These are phyloP conservation scores for Conoideocrella luteorostrata DNA, from an alignment of 2,329 filamentous ascomycete species.

Conservation along the genomic window DNA sequence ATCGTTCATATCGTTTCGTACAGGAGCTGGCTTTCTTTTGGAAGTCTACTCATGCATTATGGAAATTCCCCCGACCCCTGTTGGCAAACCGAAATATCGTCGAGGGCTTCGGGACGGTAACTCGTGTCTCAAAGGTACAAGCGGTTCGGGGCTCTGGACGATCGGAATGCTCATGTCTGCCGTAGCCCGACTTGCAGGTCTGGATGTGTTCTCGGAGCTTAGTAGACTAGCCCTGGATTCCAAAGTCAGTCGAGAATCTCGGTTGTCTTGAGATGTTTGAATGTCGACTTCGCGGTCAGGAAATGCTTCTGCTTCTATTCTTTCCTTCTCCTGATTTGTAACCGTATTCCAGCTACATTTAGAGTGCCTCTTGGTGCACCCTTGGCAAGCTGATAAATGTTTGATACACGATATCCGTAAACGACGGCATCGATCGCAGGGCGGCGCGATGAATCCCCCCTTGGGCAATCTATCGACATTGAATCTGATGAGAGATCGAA, in stretches of 20 bases:
- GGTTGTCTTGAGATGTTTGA: conserved; percentile 3
- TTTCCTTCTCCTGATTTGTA: conserved; percentile 25
- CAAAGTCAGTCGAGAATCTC: background rate
- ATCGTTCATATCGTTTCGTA: background rate
- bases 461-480: conserved; percentile 70
- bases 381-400: conserved; percentile 78
- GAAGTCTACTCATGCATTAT: conserved; percentile 18
- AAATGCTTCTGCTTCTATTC: conserved; percentile 6
- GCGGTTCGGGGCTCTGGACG: conserved; percentile 11
- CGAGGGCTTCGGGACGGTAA: background rate
- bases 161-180: conserved; percentile 8
- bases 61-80: conserved; percentile 2
- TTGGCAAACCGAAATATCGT: background rate
- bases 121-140: conserved; percentile 1
- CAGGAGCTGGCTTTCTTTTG: conserved; percentile 16
- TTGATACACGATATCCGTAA: conserved; percentile 78
- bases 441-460: conserved; percentile 70
- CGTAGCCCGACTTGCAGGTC: conserved; percentile 10
- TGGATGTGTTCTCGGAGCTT: conserved; percentile 1
- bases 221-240: background rate
- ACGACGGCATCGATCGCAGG: conserved; percentile 76
- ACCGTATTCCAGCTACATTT: conserved; percentile 58
- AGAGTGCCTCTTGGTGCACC: conserved; percentile 85
- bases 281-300: conserved; percentile 12
- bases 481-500: conserved; percentile 57